Base-by-base conservation (phyloP, 768 basidiomycete genomes). In the Mycena crocata region DNA sequence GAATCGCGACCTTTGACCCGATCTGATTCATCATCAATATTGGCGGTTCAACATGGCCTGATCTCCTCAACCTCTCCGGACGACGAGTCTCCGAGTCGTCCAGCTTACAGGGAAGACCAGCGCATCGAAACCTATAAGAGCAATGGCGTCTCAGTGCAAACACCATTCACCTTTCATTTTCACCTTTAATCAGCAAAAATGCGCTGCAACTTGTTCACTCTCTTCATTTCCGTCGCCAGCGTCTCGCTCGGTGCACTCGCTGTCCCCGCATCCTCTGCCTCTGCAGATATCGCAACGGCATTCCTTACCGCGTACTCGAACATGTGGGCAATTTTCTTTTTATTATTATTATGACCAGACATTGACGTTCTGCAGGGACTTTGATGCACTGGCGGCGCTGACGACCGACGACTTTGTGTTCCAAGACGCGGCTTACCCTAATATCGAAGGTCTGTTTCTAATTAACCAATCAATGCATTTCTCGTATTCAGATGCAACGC, bases 271-370 rank as follows among this genome's bases (percentile, higher is more conserved):
- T 51, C 59, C 12, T 51, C 59, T 32, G 30, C 61, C 4, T 32
- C 52, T 13, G 52, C 52, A 1, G 61, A 62, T 35, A 42, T 54
- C 9, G 61, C 52, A 2, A 54, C 24, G 3, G 61, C 61, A 21
- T 62, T 62, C 52, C 52, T 62, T 52, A 62, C 61, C 5, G 61
- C 61, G 1, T 62, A 54, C 24, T 62, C 51, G 13, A 62, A 62
- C 52, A 62, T 62, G 61, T 55, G 24, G 1, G 52, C n/a, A 17
- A 9, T 2, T 5, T 21, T 21, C n/a, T 17, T 4, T 12, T 9
- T 7, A 2, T 3, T 59, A 23, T 24, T 14, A 19, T 17, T 17
- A 28, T 40, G 21, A 7, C n/a, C n/a, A n/a, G n/a, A 17, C 42
- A 32, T 32, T 50, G 37, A 50, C 17, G 5, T 5, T 28, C 5